Conservation (phyloP, 139 green algal genomes). For the Chlamydomonas sp. region DNA sequence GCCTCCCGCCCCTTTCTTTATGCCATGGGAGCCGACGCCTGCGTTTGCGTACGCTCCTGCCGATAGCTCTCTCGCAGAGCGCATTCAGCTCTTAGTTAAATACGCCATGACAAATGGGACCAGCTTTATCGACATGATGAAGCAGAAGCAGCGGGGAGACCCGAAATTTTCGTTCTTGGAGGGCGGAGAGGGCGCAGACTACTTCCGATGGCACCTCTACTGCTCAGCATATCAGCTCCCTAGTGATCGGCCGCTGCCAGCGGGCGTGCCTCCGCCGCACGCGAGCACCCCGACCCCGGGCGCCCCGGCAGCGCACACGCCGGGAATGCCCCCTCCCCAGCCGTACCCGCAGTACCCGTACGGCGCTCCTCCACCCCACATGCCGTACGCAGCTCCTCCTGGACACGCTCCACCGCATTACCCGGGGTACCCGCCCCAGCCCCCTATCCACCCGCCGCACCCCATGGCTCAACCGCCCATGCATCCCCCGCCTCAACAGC, state of each 20-base stretch:
- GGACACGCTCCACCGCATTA: neutral
- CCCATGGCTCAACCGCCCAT: neutral
- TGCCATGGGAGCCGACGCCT: slow-evolving; percentile 41
- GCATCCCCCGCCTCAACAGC: neutral
- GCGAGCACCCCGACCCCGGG: neutral
- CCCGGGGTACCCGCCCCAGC: neutral
- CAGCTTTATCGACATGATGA: slow-evolving; percentile 62
- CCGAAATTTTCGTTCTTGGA: slow-evolving; percentile 63
- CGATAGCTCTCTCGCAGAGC: slow-evolving; percentile 34
- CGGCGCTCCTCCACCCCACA: neutral
- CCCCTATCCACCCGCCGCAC: neutral
- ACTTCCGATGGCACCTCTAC: slow-evolving; percentile 60
- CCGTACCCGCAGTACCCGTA: neutral
- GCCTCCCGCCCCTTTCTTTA: slow-evolving; percentile 31
- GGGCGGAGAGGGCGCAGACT: slow-evolving; percentile 41
- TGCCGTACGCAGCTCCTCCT: neutral
- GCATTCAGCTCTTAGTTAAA: slow-evolving; percentile 49
- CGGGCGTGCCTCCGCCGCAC: neutral
- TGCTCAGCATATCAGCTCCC: slow-evolving; percentile 17
- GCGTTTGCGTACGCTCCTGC: slow-evolving; percentile 19
- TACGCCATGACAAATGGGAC: slow-evolving; percentile 54
- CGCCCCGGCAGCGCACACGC: neutral
- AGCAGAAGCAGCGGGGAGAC: slow-evolving; percentile 58
- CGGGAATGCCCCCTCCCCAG: neutral
- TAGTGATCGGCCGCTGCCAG: neutral